Evolutionary conservation across 129 eudicot species (phyloP).

Genomic region (Flaveria trinervia): DNA sequence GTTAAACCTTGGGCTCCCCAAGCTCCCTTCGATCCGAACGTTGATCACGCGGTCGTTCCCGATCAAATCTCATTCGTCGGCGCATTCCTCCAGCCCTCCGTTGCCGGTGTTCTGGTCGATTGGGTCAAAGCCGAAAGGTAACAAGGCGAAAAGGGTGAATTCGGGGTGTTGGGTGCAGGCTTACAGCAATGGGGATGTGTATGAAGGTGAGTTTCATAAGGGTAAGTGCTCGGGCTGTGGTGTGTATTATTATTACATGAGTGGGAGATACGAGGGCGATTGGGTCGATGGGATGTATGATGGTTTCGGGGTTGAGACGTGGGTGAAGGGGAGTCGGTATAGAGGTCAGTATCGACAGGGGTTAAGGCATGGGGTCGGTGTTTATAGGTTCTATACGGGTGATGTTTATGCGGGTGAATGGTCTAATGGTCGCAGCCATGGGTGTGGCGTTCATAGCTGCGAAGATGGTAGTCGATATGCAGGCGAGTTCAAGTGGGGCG

Average conservation of each 20-base stretch:
- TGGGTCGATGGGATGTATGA: constrained; percentile 43
- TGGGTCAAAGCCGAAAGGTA: constrained; percentile 36
- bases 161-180: constrained; percentile 47
- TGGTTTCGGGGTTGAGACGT: constrained; percentile 43
- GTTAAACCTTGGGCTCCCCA: constrained; percentile 39
- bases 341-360: constrained; percentile 42
- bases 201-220: constrained; percentile 46
- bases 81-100: constrained; percentile 33
- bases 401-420: constrained; percentile 46
- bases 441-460: constrained; percentile 37
- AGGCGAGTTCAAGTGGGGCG: constrained; percentile 42
- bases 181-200: constrained; percentile 41
- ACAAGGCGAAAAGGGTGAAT: constrained; percentile 26
- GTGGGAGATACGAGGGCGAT: constrained; percentile 42
- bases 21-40: constrained; percentile 36
- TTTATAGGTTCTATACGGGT: constrained; percentile 38
- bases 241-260: constrained; percentile 41
- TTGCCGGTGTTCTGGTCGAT: constrained; percentile 43
- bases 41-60: constrained; percentile 32
- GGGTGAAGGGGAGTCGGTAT: constrained; percentile 44
- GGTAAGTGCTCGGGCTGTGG: constrained; percentile 43
- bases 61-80: constrained; percentile 20
- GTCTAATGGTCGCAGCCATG: constrained; percentile 42
- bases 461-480: constrained; percentile 37
- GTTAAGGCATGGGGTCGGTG: constrained; percentile 39